Evolutionary conservation across 2,329 filamentous ascomycete species (phyloP).

Genomic region (Pseudocercospora cruenta): DNA sequence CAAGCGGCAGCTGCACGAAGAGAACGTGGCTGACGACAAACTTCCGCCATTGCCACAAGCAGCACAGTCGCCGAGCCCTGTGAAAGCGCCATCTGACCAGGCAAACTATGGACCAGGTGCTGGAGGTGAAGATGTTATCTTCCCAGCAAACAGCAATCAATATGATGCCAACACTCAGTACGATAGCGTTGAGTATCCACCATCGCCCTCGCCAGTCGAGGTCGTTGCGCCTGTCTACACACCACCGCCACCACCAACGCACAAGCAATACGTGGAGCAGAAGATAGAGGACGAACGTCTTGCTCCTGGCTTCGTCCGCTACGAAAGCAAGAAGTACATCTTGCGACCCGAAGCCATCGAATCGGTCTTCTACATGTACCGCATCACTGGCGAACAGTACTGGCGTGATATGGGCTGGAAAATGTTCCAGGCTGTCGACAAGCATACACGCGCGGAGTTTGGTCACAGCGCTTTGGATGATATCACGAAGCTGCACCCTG

Average conservation of each 20-base stretch:
- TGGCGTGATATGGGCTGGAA: conserved; percentile 84
- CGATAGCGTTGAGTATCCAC: not conserved
- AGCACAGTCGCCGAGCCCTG: not conserved
- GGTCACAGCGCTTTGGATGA: conserved; percentile 73
- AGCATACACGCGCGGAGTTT: conserved; percentile 65
- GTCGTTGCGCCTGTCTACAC: conserved; percentile 28
- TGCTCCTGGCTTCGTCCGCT: conserved; percentile 45
- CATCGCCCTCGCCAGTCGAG: not conserved
- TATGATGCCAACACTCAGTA: conserved; percentile 8
- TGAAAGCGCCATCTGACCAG: not conserved
- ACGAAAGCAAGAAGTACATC: conserved; percentile 45
- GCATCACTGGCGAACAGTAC: conserved; percentile 75
- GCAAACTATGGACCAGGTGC: not conserved
- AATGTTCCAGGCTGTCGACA: conserved; percentile 77
- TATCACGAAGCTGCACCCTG: conserved; percentile 53
- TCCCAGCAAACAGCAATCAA: not conserved
- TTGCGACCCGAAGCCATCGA: conserved; percentile 78
- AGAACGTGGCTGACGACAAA: not conserved
- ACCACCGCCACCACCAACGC: conserved; percentile 33
- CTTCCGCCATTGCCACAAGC: conserved; percentile 9
- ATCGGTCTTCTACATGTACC: conserved; percentile 86
- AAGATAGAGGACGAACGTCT: conserved; percentile 46
- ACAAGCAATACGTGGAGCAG: conserved; percentile 37
- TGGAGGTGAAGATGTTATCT: conserved; percentile 3
- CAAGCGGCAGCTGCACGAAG: conserved; percentile 22